Evolutionary conservation across 208 protist species (phyloP), one percentile per base, ranked within the genome.

Genomic region (Eutreptiella sp.): DNA sequence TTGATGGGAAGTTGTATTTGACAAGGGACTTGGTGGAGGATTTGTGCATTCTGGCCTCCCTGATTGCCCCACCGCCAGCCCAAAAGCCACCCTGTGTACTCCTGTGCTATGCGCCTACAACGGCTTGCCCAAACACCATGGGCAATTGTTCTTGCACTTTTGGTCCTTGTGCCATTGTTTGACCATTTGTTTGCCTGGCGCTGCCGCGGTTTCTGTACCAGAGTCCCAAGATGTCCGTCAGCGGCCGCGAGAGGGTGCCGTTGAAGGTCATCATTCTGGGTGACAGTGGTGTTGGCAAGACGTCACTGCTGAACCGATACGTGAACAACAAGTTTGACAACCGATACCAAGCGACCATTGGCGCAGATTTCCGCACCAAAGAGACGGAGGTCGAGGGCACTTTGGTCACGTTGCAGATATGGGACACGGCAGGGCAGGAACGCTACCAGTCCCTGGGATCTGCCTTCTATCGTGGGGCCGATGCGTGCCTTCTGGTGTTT

Each of bases 321-420:
- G 84, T 94, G 7, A 91, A 94, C 68, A 73, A 83, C 31, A 93
- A 94, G 67, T 89, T 89, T 61, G 65, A 54, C 41, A 83, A 77
- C 42, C 80, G 91, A 72, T 94, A 93, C 55, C 93, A 96, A 68
- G 89, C 90, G 27, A 96, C 92, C 35, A 96, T 96, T 62, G 91
- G 92, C 23, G 91, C 90, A 31, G 92, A 96, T 68, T 96, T 96
- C 69, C 74, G 94, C 28, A 93, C 89, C 2, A 93, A 93, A 61
- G 87, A 93, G 65, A 79, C 94, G 19, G 75, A 67, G 39, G 80
- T 96, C 16, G 84, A 95, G 34, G 87, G 93, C 33, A 38, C 82
- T 27, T 59, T 90, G 14, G 83, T 94, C 2, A 93, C 85, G 0
- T 79, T 96, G 62, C 87, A 96, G 39, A 75, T 84, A 33, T 72